A percentile compares a stretch with the other conserved stretches of the same genome.
Conservation (phyloP, 2,329 filamentous ascomycete species). For the Aspergillus sp. region DNA sequence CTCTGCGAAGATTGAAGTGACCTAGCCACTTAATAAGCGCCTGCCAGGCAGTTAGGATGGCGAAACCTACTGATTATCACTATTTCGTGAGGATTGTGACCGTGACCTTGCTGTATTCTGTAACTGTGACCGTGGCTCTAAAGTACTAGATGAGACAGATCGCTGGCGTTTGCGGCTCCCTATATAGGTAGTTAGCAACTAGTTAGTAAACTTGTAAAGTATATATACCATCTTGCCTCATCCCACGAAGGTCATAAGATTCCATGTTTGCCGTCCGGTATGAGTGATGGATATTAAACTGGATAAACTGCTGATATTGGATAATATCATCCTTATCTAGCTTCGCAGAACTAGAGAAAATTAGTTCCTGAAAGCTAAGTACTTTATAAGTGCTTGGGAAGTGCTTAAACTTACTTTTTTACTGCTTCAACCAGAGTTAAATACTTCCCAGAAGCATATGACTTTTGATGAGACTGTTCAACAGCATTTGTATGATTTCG, state of each 20-base stretch:
- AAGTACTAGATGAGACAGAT: constrained; percentile 5
- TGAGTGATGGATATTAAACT: constrained; percentile 15
- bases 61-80: neutral
- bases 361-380: neutral
- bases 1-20: neutral
- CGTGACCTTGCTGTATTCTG: neutral
- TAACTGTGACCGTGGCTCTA: neutral
- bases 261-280: constrained; percentile 11
- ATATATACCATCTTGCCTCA: constrained; percentile 10
- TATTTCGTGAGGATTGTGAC: neutral
- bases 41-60: neutral
- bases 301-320: constrained; percentile 4
- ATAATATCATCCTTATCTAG: constrained; percentile 13
- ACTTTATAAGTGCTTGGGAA: constrained; percentile 1
- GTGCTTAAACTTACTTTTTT: constrained; percentile 5
- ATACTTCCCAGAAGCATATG: constrained; percentile 11
- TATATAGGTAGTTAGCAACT: constrained; percentile 4
- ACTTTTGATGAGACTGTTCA: constrained; percentile 16
- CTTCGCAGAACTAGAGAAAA: constrained; percentile 18
- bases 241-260: constrained; percentile 8
- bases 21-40: neutral
- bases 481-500: constrained; percentile 17
- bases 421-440: neutral
- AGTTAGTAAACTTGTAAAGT: constrained; percentile 3
- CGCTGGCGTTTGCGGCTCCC: constrained; percentile 2